Conservation (phyloP, 352 stramenopile species). For the Lagenidium giganteum region DNA sequence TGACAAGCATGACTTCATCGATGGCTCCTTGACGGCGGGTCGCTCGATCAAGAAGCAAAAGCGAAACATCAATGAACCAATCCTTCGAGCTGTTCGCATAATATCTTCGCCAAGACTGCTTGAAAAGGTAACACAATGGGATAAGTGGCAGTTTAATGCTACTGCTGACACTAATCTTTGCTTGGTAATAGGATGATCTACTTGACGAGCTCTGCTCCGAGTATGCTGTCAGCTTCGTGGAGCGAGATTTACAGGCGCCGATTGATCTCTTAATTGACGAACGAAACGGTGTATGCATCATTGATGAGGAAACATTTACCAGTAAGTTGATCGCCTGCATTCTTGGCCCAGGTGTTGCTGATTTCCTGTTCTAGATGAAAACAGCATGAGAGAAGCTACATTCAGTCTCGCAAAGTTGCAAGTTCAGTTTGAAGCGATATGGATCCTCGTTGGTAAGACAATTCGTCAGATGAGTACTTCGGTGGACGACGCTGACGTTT, state of each 20-base stretch:
- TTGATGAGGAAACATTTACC: slow-evolving; percentile 27
- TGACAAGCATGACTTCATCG: too few relatives aligned
- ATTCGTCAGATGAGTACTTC: not conserved
- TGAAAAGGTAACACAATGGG: slow-evolving; percentile 21
- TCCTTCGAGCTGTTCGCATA: slow-evolving; percentile 27
- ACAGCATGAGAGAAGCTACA: slow-evolving; percentile 38
- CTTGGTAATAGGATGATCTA: slow-evolving; percentile 39
- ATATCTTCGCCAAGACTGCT: slow-evolving; percentile 39
- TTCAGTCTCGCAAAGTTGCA: slow-evolving; percentile 56
- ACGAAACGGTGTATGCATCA: slow-evolving; percentile 46
- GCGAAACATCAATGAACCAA: slow-evolving; percentile 11
- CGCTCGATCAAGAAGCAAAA: slow-evolving; percentile 1
- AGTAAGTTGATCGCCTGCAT: slow-evolving; percentile 18
- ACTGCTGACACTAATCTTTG: slow-evolving; percentile 1
- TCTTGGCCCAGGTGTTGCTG: not conserved
- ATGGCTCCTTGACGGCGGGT: too few relatives aligned
- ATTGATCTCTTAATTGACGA: slow-evolving; percentile 71
- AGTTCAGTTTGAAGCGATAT: slow-evolving; percentile 51
- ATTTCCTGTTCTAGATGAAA: slow-evolving; percentile 21
- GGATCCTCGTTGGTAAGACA: slow-evolving; percentile 54
- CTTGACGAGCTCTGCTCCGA: slow-evolving; percentile 61
- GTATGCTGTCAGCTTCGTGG: slow-evolving; percentile 44
- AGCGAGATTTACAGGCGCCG: slow-evolving; percentile 43
- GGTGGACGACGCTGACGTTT: not conserved
- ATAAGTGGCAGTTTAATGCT: not conserved